Percentiles rank a stretch among this genome's conserved stretches.
phyloP scores from a whole-genome alignment of 495 filamentous ascomycete genomes.

The Penicillium chermesinum region DNA sequence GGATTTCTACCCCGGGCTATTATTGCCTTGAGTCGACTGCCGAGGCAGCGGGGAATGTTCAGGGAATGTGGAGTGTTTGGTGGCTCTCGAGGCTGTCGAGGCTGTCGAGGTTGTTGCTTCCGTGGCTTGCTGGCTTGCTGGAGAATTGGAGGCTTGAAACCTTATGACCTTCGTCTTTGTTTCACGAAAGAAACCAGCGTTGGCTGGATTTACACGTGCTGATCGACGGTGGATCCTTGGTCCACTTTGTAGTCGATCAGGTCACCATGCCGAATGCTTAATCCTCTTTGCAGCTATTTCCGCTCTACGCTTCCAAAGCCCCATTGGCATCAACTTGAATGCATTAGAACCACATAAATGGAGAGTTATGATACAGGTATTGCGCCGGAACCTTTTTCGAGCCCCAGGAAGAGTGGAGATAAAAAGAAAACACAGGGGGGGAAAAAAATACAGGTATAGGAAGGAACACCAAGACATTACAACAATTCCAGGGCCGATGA shows the following conservation, averaged over 20 bases:
- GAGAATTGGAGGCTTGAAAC: too few species aligned
- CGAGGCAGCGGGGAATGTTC: background rate
- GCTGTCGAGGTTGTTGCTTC: too few species aligned
- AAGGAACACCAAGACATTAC: conserved; percentile 31
- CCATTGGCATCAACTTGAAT: conserved; percentile 11
- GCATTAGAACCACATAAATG: conserved; percentile 17
- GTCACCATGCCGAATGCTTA: background rate
- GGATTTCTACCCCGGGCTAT: background rate
- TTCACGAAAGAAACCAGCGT: too few species aligned
- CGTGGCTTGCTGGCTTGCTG: too few species aligned
- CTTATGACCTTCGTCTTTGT: too few species aligned
- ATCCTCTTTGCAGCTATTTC: background rate
- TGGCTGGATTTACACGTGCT: background rate
- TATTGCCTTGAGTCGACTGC: background rate
- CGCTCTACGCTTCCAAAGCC: background rate
- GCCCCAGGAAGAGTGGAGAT: conserved; percentile 24
- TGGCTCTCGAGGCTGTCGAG: background rate
- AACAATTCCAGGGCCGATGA: conserved; percentile 22
- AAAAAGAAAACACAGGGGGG: conserved; percentile 18
- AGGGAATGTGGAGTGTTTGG: background rate
- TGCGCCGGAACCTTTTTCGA: conserved; percentile 25
- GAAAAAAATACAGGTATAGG: conserved; percentile 31
- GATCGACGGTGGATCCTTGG: background rate
- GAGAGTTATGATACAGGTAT: conserved; percentile 24
- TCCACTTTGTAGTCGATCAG: background rate